Percentiles rank a stretch among this genome's conserved stretches.
Conservation (phyloP, 1,284 basidiomycete species). For the Ustilago tritici region DNA sequence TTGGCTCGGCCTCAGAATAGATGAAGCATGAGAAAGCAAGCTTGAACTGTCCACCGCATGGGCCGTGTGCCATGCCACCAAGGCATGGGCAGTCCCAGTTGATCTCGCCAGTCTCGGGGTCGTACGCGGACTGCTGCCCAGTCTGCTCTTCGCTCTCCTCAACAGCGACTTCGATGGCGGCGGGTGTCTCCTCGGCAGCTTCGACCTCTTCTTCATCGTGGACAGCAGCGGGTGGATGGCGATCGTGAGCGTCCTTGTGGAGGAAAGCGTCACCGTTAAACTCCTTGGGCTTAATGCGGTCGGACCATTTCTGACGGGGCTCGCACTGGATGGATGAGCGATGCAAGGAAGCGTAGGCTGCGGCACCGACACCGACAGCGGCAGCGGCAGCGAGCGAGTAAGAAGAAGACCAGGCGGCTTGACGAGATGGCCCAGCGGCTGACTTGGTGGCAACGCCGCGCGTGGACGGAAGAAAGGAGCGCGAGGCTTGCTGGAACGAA, state of each 20-base stretch:
- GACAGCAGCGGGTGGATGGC: constrained; percentile 21
- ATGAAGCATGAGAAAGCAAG: constrained; percentile 98
- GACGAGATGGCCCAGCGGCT: constrained; percentile 24
- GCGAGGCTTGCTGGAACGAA: constrained; percentile 30
- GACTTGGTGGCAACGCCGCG: constrained; percentile 38
- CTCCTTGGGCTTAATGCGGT: constrained; percentile 45
- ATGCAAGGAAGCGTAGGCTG: constrained; percentile 24
- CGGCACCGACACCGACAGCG: constrained; percentile 22
- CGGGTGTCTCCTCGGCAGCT: constrained; percentile 39
- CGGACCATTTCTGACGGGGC: constrained; percentile 30
- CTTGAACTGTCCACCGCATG: constrained; percentile 93
- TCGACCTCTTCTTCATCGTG: constrained; percentile 30
- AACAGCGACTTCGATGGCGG: constrained; percentile 52
- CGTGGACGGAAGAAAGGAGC: constrained; percentile 11
- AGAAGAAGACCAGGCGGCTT: constrained; percentile 25
- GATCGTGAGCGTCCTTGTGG: constrained; percentile 34
- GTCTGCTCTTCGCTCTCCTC: constrained; percentile 46
- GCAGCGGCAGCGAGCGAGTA: constrained; percentile 22
- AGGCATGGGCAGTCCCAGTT: constrained; percentile 77
- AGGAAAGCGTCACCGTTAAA: constrained; percentile 38
- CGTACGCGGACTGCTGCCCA: constrained; percentile 73
- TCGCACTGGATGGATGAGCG: constrained; percentile 35
- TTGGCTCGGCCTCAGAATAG: constrained; percentile 92
- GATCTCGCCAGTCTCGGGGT: constrained; percentile 85
- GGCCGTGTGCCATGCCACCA: constrained; percentile 97